Evolutionary conservation across 2,329 filamentous ascomycete genomes (phyloP), one percentile per base, ranked within the genome.

Genomic region (Emericellopsis atlantica): DNA sequence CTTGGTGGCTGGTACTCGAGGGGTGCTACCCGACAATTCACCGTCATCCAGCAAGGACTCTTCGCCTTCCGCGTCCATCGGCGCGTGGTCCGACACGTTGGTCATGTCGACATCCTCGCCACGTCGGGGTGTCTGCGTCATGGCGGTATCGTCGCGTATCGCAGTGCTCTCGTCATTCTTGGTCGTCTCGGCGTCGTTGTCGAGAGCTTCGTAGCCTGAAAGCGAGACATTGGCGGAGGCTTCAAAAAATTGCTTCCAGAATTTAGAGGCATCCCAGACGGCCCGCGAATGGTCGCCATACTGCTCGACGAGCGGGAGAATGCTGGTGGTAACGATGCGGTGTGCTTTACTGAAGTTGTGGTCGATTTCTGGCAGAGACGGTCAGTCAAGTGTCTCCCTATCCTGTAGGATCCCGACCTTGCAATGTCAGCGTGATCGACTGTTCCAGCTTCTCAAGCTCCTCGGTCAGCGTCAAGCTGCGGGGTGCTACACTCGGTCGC

Each of bases 171-270:
- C 70, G 15, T 72, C 67, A 21, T 54, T 64, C 37, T 60, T 66
- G 43, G 54, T 72, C 53, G 74, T 76, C n/a, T 83, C 79, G 40
- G 81, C 79, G 39, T 75, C 78, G 41, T 83, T 79, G 12, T 76
- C 76, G 18, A 79, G 71, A 55, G 94, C 89, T 56, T 95, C 90
- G 60, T 98, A 95, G 23, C 89, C 88, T 0, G 88, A 95, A 10
- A 98, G 74, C 10, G 90, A 95, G 22, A 98, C 90, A 54, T 98
- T 96, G 57, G 92, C 92, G 37, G 89, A 95, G 31, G 92, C 88
- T 65, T 98, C 92, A 62, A 98, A 98, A 69, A 98, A 98, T 67
- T 96, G 89, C 64, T 98, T 98, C 92, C 92, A 98, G 64, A 98
- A 98, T 76, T 94, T 95, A 41, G 90, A 94, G 18, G 89, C 88